A percentile compares a stretch with the other conserved stretches of the same genome.
These are phyloP conservation scores for Acacia confusa DNA, from an alignment of 306 rosid genomes.

Conservation along the genomic window DNA sequence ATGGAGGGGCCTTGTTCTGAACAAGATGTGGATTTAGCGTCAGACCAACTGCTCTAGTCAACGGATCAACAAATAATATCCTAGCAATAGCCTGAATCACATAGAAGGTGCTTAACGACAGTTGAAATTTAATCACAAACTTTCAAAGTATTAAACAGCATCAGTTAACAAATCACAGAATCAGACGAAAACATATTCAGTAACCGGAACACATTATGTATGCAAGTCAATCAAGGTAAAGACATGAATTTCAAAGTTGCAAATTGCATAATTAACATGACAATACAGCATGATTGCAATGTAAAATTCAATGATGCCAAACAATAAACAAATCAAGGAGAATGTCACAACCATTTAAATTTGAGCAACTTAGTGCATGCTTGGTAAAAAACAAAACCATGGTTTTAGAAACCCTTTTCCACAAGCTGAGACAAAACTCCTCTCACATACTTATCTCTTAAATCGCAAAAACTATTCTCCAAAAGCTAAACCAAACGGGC, in stretches of 20 bases:
- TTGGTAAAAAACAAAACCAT: no score
- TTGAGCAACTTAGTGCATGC: neutral
- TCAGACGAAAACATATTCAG: neutral
- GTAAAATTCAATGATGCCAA: slow-evolving; percentile 16
- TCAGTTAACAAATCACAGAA: slow-evolving; percentile 23
- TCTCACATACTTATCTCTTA: no score
- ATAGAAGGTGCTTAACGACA: slow-evolving; percentile 14
- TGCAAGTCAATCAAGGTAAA: slow-evolving; percentile 1
- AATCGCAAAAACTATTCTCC: no score
- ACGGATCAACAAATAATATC: slow-evolving; percentile 87
- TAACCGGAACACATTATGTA: neutral
- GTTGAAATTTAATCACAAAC: slow-evolving; percentile 16
- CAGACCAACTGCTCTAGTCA: slow-evolving; percentile 92
- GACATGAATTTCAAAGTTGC: slow-evolving; percentile 6
- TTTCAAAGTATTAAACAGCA: slow-evolving; percentile 2
- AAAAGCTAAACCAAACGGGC: no score
- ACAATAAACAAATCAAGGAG: slow-evolving; percentile 9
- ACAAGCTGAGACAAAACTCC: no score
- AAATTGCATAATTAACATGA: slow-evolving; percentile 13
- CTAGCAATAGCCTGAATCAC: slow-evolving; percentile 74
- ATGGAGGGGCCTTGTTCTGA: slow-evolving; percentile 73
- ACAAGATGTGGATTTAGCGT: slow-evolving; percentile 89
- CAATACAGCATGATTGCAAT: slow-evolving; percentile 12
- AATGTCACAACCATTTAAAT: neutral
- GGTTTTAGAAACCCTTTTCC: no score